Conservation (phyloP, 495 filamentous ascomycete genomes). For the Glarea lozoyensis region DNA sequence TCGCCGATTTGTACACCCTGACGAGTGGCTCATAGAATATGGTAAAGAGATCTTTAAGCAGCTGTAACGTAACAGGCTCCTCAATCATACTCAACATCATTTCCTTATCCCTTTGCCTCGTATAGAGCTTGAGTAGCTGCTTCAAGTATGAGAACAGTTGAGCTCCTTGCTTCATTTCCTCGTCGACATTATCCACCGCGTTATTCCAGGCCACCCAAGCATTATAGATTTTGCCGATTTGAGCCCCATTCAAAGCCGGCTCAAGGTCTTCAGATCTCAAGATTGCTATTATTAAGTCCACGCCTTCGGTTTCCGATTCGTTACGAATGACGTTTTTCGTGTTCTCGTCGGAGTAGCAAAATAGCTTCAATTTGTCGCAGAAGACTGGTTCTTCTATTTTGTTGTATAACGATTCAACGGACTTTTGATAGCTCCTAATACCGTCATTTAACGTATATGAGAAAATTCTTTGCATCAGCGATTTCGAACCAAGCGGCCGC, state of each 20-base stretch:
- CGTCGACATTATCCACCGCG: slow-evolving; percentile 84
- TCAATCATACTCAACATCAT: slow-evolving; percentile 97
- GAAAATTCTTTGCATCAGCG: slow-evolving; percentile 87
- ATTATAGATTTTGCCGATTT: slow-evolving; percentile 80
- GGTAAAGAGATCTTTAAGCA: slow-evolving; percentile 93
- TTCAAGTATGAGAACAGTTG: slow-evolving; percentile 90
- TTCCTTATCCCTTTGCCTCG: slow-evolving; percentile 83
- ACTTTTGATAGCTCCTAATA: slow-evolving; percentile 71
- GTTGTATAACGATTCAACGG: slow-evolving; percentile 62
- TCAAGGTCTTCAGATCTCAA: slow-evolving; percentile 63
- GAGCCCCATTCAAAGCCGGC: slow-evolving; percentile 58
- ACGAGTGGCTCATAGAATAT: slow-evolving; percentile 98
- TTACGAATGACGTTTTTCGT: slow-evolving; percentile 63
- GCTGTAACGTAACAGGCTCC: slow-evolving; percentile 84
- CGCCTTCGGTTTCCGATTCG: slow-evolving; percentile 58
- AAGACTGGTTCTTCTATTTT: slow-evolving; percentile 75
- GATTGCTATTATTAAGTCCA: slow-evolving; percentile 79
- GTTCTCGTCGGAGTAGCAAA: slow-evolving; percentile 61
- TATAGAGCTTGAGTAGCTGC: slow-evolving; percentile 87
- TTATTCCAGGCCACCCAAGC: slow-evolving; percentile 95
- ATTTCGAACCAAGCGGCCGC: slow-evolving; percentile 84
- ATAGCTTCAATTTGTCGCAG: slow-evolving; percentile 73
- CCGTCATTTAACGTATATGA: slow-evolving; percentile 86
- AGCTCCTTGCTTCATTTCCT: slow-evolving; percentile 78
- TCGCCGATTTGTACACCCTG: slow-evolving; percentile 95